These are phyloP conservation scores for Fusarium foetens DNA, from an alignment of 2,329 filamentous ascomycete genomes.

Conservation along the genomic window DNA sequence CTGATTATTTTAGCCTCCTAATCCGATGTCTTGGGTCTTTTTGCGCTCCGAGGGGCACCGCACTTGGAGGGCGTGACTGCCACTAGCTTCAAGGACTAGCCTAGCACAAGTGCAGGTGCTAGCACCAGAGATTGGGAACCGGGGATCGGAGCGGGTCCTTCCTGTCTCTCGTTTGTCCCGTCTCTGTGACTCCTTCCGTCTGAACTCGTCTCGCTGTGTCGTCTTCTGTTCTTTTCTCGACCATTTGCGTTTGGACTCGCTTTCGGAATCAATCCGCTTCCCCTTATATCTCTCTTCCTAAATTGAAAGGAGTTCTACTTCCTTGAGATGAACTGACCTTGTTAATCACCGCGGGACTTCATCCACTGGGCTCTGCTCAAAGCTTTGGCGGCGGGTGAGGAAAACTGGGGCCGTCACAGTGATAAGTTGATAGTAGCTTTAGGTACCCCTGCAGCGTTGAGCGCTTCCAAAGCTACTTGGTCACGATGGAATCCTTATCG, in stretches of 20 bases:
- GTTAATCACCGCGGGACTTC: background rate
- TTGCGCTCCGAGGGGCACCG: background rate
- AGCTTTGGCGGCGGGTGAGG: constrained; percentile 15
- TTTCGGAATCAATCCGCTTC: background rate
- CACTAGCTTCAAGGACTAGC: constrained; percentile 20
- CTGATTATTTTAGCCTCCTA: background rate
- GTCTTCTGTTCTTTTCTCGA: background rate
- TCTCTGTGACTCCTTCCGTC: constrained; percentile 32
- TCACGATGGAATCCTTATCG: constrained; percentile 9
- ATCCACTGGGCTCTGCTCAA: constrained; percentile 11
- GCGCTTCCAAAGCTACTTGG: constrained; percentile 10
- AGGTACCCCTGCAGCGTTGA: constrained; percentile 31
- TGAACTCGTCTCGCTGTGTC: constrained; percentile 17
- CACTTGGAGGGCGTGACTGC: constrained; percentile 28
- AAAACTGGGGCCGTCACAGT: constrained; percentile 23
- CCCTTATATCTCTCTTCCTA: background rate
- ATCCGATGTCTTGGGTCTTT: background rate
- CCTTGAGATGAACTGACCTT: constrained; percentile 12
- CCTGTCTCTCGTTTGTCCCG: background rate
- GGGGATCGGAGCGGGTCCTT: constrained; percentile 34
- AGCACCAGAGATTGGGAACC: constrained; percentile 20
- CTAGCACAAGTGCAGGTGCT: constrained; percentile 4
- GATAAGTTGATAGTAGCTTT: constrained; percentile 24
- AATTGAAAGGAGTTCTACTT: background rate
- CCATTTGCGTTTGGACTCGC: background rate